phyloP scores from a whole-genome alignment of 176 grass and related monocot species.

The Saccharum spontaneum region DNA sequence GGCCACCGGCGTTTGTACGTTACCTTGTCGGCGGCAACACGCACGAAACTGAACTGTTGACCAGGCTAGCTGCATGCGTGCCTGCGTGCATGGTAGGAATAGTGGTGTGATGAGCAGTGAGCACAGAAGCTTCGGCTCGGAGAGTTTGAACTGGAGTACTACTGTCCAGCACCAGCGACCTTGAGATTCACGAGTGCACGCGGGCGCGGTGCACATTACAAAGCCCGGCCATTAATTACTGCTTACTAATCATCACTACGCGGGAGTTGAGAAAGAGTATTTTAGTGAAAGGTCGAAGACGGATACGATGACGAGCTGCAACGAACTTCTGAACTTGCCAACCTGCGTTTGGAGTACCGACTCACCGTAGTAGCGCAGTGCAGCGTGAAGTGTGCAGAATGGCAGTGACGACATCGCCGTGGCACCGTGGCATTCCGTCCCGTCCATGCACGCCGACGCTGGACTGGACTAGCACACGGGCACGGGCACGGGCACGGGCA shows the following conservation, averaged over 20 bases:
- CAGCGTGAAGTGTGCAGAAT: too few relatives aligned
- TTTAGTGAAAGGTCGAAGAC: neutral
- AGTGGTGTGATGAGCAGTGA: neutral
- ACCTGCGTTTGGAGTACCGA: too few relatives aligned
- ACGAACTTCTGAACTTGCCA: too few relatives aligned
- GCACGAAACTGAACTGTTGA: neutral
- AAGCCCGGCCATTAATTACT: constrained; percentile 23
- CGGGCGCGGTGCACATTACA: constrained; percentile 19
- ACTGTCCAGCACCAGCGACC: neutral
- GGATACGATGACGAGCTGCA: neutral
- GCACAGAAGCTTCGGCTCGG: neutral
- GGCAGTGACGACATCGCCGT: too few relatives aligned
- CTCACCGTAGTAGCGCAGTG: too few relatives aligned
- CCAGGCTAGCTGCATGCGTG: neutral
- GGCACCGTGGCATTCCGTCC: too few relatives aligned
- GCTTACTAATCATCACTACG: neutral
- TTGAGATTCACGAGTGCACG: constrained; percentile 37
- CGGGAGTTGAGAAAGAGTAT: neutral
- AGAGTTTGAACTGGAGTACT: neutral
- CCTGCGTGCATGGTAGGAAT: neutral
- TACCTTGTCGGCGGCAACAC: neutral
- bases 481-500: too few relatives aligned
- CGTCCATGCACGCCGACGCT: too few relatives aligned
- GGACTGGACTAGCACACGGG: too few relatives aligned
- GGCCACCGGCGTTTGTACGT: neutral